Conservation (phyloP, 129 eudicot species). For the Flaveria trinervia region DNA sequence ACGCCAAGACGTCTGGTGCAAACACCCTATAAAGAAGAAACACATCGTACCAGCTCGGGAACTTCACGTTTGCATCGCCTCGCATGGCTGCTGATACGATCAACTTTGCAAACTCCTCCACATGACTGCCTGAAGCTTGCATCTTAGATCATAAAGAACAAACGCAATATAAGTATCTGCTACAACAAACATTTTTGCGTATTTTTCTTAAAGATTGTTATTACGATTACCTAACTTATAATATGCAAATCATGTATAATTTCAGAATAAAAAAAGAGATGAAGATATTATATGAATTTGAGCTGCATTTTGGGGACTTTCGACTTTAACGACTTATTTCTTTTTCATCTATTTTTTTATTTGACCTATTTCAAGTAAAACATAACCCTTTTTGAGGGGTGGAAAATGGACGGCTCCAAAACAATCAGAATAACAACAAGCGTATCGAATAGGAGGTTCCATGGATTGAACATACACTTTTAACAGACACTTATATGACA, state of each 20-base stretch:
- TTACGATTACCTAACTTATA: not conserved
- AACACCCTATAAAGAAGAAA: slow-evolving; percentile 78
- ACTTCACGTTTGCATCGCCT: slow-evolving; percentile 74
- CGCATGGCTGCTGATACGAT: slow-evolving; percentile 81
- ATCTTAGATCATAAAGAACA: slow-evolving; percentile 44
- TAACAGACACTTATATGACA: too few species aligned
- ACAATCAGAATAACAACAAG: too few species aligned
- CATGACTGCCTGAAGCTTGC: slow-evolving; percentile 58
- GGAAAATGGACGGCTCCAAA: not conserved
- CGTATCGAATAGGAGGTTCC: too few species aligned
- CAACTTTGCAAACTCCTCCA: slow-evolving; percentile 72
- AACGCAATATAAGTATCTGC: not conserved
- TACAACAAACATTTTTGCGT: not conserved
- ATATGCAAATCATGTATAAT: not conserved
- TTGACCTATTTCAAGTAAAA: too few species aligned
- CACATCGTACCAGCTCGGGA: slow-evolving; percentile 86
- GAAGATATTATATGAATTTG: too few species aligned
- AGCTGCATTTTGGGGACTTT: too few species aligned
- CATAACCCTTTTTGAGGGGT: not conserved
- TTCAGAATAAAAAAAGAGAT: too few species aligned
- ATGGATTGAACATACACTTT: too few species aligned
- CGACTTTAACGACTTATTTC: too few species aligned
- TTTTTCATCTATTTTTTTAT: too few species aligned
- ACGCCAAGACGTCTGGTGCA: slow-evolving; percentile 71
- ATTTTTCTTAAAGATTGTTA: too few species aligned